These are phyloP conservation scores for Neurospora discreta DNA, from an alignment of 495 filamentous ascomycete species.

Conservation along the genomic window DNA sequence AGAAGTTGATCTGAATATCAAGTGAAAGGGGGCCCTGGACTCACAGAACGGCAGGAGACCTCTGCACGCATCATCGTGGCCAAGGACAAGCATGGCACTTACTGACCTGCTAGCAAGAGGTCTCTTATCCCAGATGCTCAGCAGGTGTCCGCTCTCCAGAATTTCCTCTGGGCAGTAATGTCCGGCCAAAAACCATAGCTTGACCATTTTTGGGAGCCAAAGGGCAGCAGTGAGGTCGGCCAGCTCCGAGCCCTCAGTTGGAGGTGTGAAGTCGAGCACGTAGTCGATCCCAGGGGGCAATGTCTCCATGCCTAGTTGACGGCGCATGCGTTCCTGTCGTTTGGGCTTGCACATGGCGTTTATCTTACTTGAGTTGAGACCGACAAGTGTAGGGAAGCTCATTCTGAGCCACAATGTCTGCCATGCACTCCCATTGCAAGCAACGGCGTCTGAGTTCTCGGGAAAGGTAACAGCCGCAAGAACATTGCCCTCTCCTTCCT, in stretches of 20 bases:
- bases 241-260: slow-evolving; percentile 46
- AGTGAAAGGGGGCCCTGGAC: neutral
- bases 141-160: neutral
- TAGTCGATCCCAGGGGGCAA: slow-evolving; percentile 40
- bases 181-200: slow-evolving; percentile 38
- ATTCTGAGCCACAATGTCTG: slow-evolving; percentile 27
- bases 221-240: slow-evolving; percentile 45
- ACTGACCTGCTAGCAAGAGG: slow-evolving; percentile 16
- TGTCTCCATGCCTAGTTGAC: slow-evolving; percentile 15
- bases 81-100: slow-evolving; percentile 14
- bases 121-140: neutral
- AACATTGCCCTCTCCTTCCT: slow-evolving; percentile 37
- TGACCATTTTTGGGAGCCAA: slow-evolving; percentile 43
- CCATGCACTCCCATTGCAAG: slow-evolving; percentile 17
- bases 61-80: slow-evolving; percentile 26
- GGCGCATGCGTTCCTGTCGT: slow-evolving; percentile 22
- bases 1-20: neutral
- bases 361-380: slow-evolving; percentile 39
- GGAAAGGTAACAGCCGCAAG: slow-evolving; percentile 43
- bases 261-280: slow-evolving; percentile 52
- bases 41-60: slow-evolving; percentile 3
- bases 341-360: slow-evolving; percentile 33
- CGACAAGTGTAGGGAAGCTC: slow-evolving; percentile 35
- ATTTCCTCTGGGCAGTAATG: slow-evolving; percentile 22
- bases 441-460: slow-evolving; percentile 12